Evolutionary conservation across 2,329 filamentous ascomycete genomes (phyloP), one percentile per base, ranked within the genome.

Genomic region (Phialocephala sp.): DNA sequence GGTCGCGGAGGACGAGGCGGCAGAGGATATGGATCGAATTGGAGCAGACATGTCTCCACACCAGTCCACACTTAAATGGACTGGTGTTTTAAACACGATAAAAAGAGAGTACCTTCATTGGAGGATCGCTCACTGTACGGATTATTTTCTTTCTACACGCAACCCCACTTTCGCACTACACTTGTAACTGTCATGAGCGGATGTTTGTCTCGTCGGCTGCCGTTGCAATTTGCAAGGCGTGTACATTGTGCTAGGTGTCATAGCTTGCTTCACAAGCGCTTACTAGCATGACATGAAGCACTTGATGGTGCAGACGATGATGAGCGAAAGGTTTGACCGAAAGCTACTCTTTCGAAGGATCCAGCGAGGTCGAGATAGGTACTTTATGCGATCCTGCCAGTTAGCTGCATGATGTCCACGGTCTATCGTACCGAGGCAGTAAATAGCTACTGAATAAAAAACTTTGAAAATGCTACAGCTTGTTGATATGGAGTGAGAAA

Each of bases 111-210:
- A 52, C 27, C 45, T 41, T 60, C 36, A 14, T 37, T 39, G 55
- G 32, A 22, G 35, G 35, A 20, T 52, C 15, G 69, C 65, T 67
- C 59, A 62, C 41, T 66, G 71, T 70, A 71, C 68, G 55, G 62
- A 63, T 50, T 63, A 63, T 67, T 74, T 73, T 71, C 66, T 73
- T 74, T 73, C 67, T 71, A 66, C 65, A 61, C 52, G 43, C 70
- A 71, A 59, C 60, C 65, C 64, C 58, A 65, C 60, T 74, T 74
- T 69, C 66, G 68, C 64, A 62, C 65, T 74, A 74, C 71, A 72
- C 65, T 74, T 76, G 74, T 76, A 76, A 74, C 73, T 73, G 65
- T 72, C 62, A 72, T 73, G 69, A 72, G 72, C 66, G 69, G 68
- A 69, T 72, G 70, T 70, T 72, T 75, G 70, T 74, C 66, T 72